Conservation (phyloP, 1,284 basidiomycete genomes). For the Earliella scabrosa region DNA sequence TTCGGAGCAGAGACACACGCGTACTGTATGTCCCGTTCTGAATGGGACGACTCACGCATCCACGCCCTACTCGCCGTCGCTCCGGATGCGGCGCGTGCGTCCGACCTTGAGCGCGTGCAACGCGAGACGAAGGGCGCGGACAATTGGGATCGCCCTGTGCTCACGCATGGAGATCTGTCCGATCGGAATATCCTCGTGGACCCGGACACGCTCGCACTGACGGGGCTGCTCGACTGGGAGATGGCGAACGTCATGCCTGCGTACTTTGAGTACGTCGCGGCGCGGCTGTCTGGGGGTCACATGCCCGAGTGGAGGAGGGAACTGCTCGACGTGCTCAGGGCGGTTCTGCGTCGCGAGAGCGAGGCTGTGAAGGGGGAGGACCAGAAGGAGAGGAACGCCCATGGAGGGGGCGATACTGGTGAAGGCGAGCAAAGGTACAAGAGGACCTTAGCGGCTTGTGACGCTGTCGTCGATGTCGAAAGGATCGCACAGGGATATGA, state of each 20-base stretch:
- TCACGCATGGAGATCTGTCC: conserved; percentile 31
- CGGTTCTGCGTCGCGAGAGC: conserved; percentile 3
- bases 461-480: conserved; percentile 1
- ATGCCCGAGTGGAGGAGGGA: conserved; percentile 4
- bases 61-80: not conserved
- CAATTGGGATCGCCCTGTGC: conserved; percentile 23
- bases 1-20: not conserved
- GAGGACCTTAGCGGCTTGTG: conserved; percentile 1
- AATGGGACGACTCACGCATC: conserved; percentile 13
- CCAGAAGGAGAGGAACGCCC: no score
- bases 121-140: not conserved
- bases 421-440: not conserved
- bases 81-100: not conserved
- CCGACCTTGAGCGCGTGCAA: not conserved
- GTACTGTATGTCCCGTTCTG: conserved; percentile 1
- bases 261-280: conserved; percentile 13
- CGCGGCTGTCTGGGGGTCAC: conserved; percentile 3
- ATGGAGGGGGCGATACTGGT: not conserved
- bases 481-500: not conserved
- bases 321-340: conserved; percentile 4
- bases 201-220: conserved; percentile 11
- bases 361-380: not conserved
- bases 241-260: conserved; percentile 7
- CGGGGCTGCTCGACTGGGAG: conserved; percentile 16
- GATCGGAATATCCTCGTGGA: conserved; percentile 30